These are phyloP conservation scores for Salix suchowensis DNA, from an alignment of 345 rosid species.

Conservation along the genomic window DNA sequence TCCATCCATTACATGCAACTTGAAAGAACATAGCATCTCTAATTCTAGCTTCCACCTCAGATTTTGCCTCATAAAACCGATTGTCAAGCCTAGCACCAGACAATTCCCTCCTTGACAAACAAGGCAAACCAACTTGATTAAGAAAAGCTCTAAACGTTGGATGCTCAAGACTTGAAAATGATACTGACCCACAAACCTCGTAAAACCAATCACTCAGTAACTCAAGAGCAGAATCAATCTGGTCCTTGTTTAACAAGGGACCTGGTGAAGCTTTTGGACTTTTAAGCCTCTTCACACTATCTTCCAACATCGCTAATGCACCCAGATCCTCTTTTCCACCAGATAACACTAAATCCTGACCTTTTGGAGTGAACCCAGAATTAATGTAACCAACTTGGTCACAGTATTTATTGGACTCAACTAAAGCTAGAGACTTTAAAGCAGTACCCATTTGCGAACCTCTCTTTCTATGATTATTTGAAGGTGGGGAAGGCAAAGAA, in stretches of 20 bases:
- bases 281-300: constrained; percentile 55
- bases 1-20: constrained; percentile 53
- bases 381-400: constrained; percentile 20
- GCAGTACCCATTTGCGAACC: constrained; percentile 22
- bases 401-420: constrained; percentile 34
- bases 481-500: constrained; percentile 33
- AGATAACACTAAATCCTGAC: constrained; percentile 45
- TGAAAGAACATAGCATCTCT: constrained; percentile 54
- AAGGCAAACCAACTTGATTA: constrained; percentile 50
- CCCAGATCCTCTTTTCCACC: constrained; percentile 54
- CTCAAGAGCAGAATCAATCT: constrained; percentile 43
- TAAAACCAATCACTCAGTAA: constrained; percentile 52
- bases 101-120: constrained; percentile 36
- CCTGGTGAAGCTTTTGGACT: constrained; percentile 47
- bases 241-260: constrained; percentile 45
- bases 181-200: constrained; percentile 47
- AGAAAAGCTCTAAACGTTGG: constrained; percentile 54
- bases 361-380: constrained; percentile 17
- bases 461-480: constrained; percentile 38
- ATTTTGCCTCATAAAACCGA: constrained; percentile 39
- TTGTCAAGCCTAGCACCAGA: constrained; percentile 39
- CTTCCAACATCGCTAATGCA: constrained; percentile 52
- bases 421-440: constrained; percentile 37
- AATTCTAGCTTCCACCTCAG: constrained; percentile 44
- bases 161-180: constrained; percentile 47